These are phyloP conservation scores for Ogataea thermomethanolica DNA, from an alignment of 805 yeast species.

Conservation along the genomic window DNA sequence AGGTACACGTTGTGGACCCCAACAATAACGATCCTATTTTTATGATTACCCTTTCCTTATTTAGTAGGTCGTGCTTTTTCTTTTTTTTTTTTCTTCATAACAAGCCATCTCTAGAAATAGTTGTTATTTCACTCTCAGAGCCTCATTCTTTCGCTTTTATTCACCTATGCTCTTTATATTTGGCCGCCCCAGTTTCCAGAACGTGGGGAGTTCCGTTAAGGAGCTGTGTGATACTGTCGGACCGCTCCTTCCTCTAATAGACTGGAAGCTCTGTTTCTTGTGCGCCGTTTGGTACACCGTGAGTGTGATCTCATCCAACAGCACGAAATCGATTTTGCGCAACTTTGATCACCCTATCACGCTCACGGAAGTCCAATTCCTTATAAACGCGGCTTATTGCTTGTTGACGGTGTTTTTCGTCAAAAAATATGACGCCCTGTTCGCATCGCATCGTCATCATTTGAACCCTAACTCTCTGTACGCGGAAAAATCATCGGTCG, in stretches of 20 bases:
- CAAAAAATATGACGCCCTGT: constrained; percentile 34
- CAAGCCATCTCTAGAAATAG: constrained; percentile 3
- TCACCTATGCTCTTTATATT: constrained; percentile 17
- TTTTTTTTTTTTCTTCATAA: constrained; percentile 1
- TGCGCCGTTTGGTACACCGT: constrained; percentile 79
- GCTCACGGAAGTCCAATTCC: constrained; percentile 82
- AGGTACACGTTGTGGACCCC: too few relatives aligned
- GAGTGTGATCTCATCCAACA: constrained; percentile 76
- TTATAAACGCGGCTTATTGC: constrained; percentile 65
- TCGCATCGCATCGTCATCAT: constrained; percentile 27
- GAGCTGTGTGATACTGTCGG: constrained; percentile 10
- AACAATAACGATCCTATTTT: neutral
- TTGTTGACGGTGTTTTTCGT: constrained; percentile 31
- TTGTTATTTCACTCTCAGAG: neutral
- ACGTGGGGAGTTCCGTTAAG: constrained; percentile 6
- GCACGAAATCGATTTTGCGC: constrained; percentile 72
- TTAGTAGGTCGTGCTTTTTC: neutral
- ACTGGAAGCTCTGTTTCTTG: constrained; percentile 35
- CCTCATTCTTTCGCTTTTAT: constrained; percentile 3
- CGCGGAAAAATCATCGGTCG: constrained; percentile 15
- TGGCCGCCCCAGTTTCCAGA: constrained; percentile 12
- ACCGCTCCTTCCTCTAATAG: constrained; percentile 22
- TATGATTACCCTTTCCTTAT: constrained; percentile 1
- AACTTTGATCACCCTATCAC: constrained; percentile 80
- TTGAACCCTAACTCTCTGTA: constrained; percentile 34